Conservation (phyloP, 208 protist species). For the Zelonia costaricensis region DNA sequence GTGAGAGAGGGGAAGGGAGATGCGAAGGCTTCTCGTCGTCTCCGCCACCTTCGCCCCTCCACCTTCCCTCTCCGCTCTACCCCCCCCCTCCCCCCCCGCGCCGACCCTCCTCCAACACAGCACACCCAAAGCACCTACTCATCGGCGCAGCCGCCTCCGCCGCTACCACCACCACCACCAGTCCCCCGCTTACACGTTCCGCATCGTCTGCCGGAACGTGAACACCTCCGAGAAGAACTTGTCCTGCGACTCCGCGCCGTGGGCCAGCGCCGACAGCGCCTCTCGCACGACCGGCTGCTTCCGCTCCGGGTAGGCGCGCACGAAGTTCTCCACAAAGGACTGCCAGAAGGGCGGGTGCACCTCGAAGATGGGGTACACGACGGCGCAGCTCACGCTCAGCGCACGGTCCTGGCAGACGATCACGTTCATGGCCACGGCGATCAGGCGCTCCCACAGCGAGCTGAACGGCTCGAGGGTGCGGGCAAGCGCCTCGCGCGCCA, state of each 20-base stretch:
- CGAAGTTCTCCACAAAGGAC: conserved; percentile 68
- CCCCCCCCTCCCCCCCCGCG: too few relatives aligned
- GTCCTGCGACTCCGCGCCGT: conserved; percentile 63
- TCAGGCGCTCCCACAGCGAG: conserved; percentile 71
- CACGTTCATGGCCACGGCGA: conserved; percentile 79
- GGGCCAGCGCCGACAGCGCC: conserved; percentile 61
- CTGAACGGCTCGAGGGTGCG: conserved; percentile 61
- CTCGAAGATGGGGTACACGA: conserved; percentile 85
- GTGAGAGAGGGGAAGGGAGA: too few relatives aligned
- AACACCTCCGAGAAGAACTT: conserved; percentile 86
- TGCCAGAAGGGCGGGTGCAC: conserved; percentile 85
- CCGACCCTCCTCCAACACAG: background rate
- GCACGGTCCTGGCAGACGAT: conserved; percentile 82
- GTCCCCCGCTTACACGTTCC: conserved; percentile 37
- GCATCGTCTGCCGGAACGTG: conserved; percentile 71
- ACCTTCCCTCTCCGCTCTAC: background rate
- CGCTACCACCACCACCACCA: conserved; percentile 1
- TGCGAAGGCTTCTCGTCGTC: background rate
- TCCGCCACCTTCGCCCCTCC: background rate
- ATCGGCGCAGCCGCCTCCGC: background rate
- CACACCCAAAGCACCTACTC: background rate
- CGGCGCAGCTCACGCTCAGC: conserved; percentile 61
- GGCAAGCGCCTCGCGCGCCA: conserved; percentile 53
- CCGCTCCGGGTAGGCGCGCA: conserved; percentile 57
- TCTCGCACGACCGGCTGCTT: conserved; percentile 70